Evolutionary conservation across 2,329 filamentous ascomycete species (phyloP).

Genomic region (Arthrobotrys musiformis): DNA sequence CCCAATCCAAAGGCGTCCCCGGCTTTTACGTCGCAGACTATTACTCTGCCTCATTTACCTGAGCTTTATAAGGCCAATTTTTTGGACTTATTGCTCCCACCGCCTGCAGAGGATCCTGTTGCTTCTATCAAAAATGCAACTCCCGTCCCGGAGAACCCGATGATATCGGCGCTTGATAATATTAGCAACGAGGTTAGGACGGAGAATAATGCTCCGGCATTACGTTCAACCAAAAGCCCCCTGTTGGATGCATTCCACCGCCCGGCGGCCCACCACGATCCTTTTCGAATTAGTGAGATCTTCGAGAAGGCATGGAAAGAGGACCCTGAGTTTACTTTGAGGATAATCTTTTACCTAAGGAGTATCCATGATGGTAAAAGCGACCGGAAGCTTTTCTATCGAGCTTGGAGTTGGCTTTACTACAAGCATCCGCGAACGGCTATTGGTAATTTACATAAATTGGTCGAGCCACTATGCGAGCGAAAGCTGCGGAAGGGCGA

Average conservation of each 20-base stretch:
- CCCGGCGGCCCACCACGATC: constrained; percentile 64
- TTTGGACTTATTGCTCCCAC: constrained; percentile 32
- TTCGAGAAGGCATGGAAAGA: constrained; percentile 67
- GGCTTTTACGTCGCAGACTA: constrained; percentile 14
- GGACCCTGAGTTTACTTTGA: constrained; percentile 67
- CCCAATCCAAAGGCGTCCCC: background rate
- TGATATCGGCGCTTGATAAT: constrained; percentile 20
- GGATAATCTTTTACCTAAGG: constrained; percentile 71
- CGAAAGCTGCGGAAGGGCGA: constrained; percentile 66
- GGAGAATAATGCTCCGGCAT: constrained; percentile 67
- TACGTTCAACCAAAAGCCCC: constrained; percentile 64
- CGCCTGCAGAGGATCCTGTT: constrained; percentile 1
- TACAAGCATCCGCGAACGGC: constrained; percentile 69
- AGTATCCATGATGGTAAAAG: constrained; percentile 72
- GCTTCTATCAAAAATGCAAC: constrained; percentile 15
- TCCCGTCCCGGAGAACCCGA: constrained; percentile 20
- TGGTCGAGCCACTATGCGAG: constrained; percentile 69
- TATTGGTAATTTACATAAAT: constrained; percentile 68
- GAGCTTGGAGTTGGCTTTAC: constrained; percentile 69
- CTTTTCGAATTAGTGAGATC: constrained; percentile 62
- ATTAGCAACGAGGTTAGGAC: constrained; percentile 66
- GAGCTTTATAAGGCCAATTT: constrained; percentile 38
- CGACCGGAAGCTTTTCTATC: constrained; percentile 66
- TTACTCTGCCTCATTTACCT: constrained; percentile 26
- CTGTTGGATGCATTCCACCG: constrained; percentile 70